Evolutionary conservation across 2,329 filamentous ascomycete species (phyloP).

Genomic region (Stachybotrys chartarum): DNA sequence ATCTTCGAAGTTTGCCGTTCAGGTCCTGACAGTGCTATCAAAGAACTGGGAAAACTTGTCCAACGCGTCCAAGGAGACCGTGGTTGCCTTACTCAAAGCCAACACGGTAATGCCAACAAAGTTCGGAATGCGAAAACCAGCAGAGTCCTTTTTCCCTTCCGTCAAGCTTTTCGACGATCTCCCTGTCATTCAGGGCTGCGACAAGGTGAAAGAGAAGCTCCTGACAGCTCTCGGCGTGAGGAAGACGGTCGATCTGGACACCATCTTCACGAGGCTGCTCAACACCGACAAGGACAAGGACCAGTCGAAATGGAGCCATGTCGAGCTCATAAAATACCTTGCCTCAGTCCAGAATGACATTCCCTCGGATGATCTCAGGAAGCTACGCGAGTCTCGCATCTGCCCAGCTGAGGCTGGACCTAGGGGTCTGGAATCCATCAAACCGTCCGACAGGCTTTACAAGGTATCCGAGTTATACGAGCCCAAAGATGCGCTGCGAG

Average conservation of each 20-base stretch:
- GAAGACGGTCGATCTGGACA: slow-evolving; percentile 90
- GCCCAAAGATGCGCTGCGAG: slow-evolving; percentile 62
- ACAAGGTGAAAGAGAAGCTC: slow-evolving; percentile 85
- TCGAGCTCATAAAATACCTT: slow-evolving; percentile 91
- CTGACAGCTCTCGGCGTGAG: slow-evolving; percentile 76
- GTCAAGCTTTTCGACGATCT: slow-evolving; percentile 94
- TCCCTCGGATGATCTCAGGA: slow-evolving; percentile 70
- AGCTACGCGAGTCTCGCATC: slow-evolving; percentile 69
- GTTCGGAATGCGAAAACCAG: slow-evolving; percentile 76
- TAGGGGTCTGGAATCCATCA: slow-evolving; percentile 44
- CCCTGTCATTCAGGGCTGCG: slow-evolving; percentile 69
- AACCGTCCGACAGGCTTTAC: slow-evolving; percentile 50
- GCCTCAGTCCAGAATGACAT: slow-evolving; percentile 87
- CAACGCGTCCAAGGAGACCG: slow-evolving; percentile 54
- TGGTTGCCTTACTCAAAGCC: slow-evolving; percentile 57
- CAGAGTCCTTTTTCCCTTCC: slow-evolving; percentile 85
- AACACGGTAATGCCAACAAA: slow-evolving; percentile 84
- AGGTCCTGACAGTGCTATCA: slow-evolving; percentile 72
- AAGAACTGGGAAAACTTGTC: slow-evolving; percentile 86
- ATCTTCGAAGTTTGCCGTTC: slow-evolving; percentile 65
- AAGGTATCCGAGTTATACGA: slow-evolving; percentile 75
- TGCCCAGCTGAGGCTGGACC: slow-evolving; percentile 69
- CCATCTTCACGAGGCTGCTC: slow-evolving; percentile 84
- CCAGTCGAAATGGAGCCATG: slow-evolving; percentile 77
- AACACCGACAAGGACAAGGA: slow-evolving; percentile 45